These are phyloP conservation scores for Asparagopsis taxiformis DNA, from an alignment of 31 red algal genomes.

Conservation along the genomic window DNA sequence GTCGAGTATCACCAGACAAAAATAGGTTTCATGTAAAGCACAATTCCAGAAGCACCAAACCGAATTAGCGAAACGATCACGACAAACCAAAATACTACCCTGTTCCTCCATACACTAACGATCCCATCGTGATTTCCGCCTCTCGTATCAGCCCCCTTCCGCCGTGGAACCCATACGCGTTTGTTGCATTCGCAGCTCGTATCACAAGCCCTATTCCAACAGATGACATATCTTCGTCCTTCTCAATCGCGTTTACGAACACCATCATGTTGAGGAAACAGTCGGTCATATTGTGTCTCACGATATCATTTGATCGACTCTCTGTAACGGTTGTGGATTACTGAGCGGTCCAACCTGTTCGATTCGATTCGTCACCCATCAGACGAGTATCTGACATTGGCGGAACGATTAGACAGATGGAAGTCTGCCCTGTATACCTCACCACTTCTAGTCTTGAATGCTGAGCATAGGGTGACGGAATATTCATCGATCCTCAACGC, in stretches of 20 bases:
- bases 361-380: background rate
- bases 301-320: background rate
- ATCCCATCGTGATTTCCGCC: background rate
- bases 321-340: background rate
- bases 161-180: background rate
- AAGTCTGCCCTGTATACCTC: background rate
- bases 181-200: background rate
- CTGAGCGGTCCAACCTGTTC: background rate
- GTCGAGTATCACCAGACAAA: background rate
- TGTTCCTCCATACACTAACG: background rate
- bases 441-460: background rate
- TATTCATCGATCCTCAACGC: background rate
- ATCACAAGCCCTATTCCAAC: background rate
- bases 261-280: background rate
- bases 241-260: background rate
- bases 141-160: background rate
- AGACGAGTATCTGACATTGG: background rate
- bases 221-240: background rate
- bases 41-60: background rate
- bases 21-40: background rate
- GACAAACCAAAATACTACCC: background rate
- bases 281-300: background rate
- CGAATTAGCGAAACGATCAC: background rate
- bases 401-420: background rate
- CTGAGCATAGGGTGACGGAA: background rate